Base-by-base conservation (phyloP, 768 basidiomycete species). In the Suillus alpinus region DNA sequence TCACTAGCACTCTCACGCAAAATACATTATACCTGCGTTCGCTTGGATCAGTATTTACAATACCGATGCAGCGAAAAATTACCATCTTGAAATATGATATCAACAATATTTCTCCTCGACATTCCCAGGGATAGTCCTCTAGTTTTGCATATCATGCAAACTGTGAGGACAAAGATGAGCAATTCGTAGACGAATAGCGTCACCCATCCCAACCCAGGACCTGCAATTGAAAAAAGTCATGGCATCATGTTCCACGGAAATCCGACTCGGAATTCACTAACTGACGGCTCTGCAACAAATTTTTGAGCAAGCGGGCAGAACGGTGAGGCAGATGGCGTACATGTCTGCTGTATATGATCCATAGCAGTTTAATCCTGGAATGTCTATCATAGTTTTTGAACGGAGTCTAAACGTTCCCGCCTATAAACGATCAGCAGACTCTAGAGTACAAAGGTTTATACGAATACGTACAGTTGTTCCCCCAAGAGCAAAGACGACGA, bases 31-130 rank as follows among this genome's bases (percentile, higher is more conserved):
- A 56, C 84, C 84, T 84, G 58, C 23, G 34, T n/a, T 14, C 16
- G 37, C 29, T 50, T 6, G 10, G 18, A 43, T 29, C 16, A 50
- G 18, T 43, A 16, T 49, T 34, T 18, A 6, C 18, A 2, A 31
- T 50, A 18, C n/a, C n/a, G 39, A 26, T 43, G 20, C 49, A 56
- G 26, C 31, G 18, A 18, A 41, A 37, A 32, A 79, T 60, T 61
- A 83, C 85, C 84, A 65, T 86, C 83, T 64, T 82, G 74, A 20
- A 79, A 68, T 10, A 85, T 68, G 23, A 83, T 67, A 29, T 74
- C 71, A 13, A 83, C 62, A 5, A 85, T 61, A 36, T 77, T 75
- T 58, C n/a, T 73, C 67, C 32, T 62, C 59, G 66, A 39, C 65
- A 60, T 29, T 71, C 67, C 23, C 72, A 51, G 12, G 8, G 46